These are phyloP conservation scores for Hymenoscyphus linearis DNA, from an alignment of 2,329 filamentous ascomycete genomes.

Conservation along the genomic window DNA sequence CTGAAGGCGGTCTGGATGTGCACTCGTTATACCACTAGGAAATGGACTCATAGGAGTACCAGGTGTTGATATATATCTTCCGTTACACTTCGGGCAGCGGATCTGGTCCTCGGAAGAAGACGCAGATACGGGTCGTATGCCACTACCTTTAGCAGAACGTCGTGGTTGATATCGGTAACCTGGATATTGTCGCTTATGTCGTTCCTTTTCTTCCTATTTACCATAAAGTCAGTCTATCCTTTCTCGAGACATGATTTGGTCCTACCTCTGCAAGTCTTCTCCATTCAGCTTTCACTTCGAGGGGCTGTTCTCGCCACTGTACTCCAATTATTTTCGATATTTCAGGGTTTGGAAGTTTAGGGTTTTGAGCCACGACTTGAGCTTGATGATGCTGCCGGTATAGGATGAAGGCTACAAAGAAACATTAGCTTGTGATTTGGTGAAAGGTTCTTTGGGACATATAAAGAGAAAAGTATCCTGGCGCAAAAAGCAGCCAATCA, in stretches of 20 bases:
- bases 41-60: slow-evolving; percentile 31
- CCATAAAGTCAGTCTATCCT: slow-evolving; percentile 4
- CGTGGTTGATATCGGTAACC: slow-evolving; percentile 87
- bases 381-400: slow-evolving; percentile 93
- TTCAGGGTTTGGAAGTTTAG: slow-evolving; percentile 88
- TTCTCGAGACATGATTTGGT: slow-evolving; percentile 6
- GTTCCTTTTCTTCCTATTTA: slow-evolving; percentile 73
- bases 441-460: slow-evolving; percentile 20
- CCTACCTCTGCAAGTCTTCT: slow-evolving; percentile 76
- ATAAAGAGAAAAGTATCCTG: slow-evolving; percentile 17
- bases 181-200: slow-evolving; percentile 85
- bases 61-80: slow-evolving; percentile 36
- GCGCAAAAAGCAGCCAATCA: slow-evolving; percentile 18
- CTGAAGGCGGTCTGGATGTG: slow-evolving; percentile 18
- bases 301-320: slow-evolving; percentile 76
- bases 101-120: slow-evolving; percentile 43
- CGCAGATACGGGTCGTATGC: slow-evolving; percentile 23
- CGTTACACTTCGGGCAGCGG: slow-evolving; percentile 67
- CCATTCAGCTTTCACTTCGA: slow-evolving; percentile 77
- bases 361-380: slow-evolving; percentile 72
- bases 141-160: slow-evolving; percentile 29
- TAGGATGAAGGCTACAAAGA: slow-evolving; percentile 80
- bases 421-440: slow-evolving; percentile 27
- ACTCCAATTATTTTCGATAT: slow-evolving; percentile 93
- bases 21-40: slow-evolving; percentile 19